A percentile compares a stretch with the other conserved stretches of the same genome.
Conservation (phyloP, 1,284 basidiomycete species). For the Cryptococcus sp. region DNA sequence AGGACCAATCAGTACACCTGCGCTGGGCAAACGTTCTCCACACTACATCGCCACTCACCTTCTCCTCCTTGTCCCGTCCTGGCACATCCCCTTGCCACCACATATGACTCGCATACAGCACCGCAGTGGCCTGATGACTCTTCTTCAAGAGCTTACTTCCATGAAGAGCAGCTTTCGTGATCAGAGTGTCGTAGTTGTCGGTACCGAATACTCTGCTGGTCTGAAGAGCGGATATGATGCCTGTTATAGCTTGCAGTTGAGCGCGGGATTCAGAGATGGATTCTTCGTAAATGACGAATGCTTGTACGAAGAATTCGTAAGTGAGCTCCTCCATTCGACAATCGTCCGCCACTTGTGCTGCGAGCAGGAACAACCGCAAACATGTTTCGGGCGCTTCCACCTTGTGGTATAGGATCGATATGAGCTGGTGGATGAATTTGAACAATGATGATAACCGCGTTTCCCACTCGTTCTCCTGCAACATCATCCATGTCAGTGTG, state of each 20-base stretch:
- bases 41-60: constrained; percentile 38
- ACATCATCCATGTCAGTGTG: not conserved
- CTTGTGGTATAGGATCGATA: constrained; percentile 83
- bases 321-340: constrained; percentile 90
- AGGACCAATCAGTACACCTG: not conserved
- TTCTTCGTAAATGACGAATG: constrained; percentile 94
- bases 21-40: too few species aligned
- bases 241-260: constrained; percentile 87
- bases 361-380: constrained; percentile 87
- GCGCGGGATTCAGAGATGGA: constrained; percentile 88
- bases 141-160: constrained; percentile 93
- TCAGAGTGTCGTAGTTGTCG: constrained; percentile 92
- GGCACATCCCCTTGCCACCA: constrained; percentile 84
- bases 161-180: constrained; percentile 92
- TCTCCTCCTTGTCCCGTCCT: constrained; percentile 56
- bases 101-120: constrained; percentile 89
- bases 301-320: constrained; percentile 94
- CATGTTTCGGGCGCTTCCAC: constrained; percentile 88
- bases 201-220: constrained; percentile 79
- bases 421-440: constrained; percentile 88
- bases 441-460: constrained; percentile 76
- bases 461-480: constrained; percentile 78
- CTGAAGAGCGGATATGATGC: constrained; percentile 85
- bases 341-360: constrained; percentile 87
- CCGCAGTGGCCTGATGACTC: constrained; percentile 90